Conservation (phyloP, 805 yeast species). For the Candida chauliodis region DNA sequence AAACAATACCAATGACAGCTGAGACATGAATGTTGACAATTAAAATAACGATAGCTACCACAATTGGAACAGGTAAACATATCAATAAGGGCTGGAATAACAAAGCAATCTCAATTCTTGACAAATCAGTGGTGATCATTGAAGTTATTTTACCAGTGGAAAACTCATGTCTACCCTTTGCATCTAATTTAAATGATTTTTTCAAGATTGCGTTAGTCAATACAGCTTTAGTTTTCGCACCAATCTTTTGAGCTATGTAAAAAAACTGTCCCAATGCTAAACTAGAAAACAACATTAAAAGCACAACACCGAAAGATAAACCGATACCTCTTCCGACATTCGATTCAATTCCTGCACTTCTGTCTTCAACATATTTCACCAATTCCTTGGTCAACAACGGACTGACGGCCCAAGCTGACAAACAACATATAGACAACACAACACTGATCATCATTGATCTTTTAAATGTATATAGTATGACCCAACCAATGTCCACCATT, state of each 20-base stretch:
- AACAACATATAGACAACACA: constrained; percentile 1
- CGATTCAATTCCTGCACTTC: constrained; percentile 16
- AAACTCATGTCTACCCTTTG: constrained; percentile 50
- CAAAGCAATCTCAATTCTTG: constrained; percentile 69
- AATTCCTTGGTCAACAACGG: constrained; percentile 28
- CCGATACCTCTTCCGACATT: constrained; percentile 28
- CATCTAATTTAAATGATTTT: constrained; percentile 59
- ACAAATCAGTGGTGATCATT: constrained; percentile 69
- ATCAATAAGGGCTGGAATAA: constrained; percentile 57
- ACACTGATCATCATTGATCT: constrained; percentile 13
- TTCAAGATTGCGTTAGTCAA: constrained; percentile 64
- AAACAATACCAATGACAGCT: constrained; percentile 59
- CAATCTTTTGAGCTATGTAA: constrained; percentile 52
- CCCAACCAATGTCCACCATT: constrained; percentile 14
- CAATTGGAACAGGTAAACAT: constrained; percentile 58
- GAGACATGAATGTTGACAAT: constrained; percentile 64
- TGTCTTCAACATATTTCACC: constrained; percentile 26
- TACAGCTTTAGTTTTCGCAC: constrained; percentile 63
- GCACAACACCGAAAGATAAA: constrained; percentile 28
- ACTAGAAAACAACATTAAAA: constrained; percentile 14
- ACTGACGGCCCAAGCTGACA: constrained; percentile 8
- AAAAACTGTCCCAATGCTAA: constrained; percentile 52
- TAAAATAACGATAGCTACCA: constrained; percentile 58
- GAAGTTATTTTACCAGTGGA: constrained; percentile 69
- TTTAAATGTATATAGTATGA: constrained; percentile 23